Evolutionary conservation across 306 rosid genomes (phyloP).

Genomic region (Begonia masoniana): DNA sequence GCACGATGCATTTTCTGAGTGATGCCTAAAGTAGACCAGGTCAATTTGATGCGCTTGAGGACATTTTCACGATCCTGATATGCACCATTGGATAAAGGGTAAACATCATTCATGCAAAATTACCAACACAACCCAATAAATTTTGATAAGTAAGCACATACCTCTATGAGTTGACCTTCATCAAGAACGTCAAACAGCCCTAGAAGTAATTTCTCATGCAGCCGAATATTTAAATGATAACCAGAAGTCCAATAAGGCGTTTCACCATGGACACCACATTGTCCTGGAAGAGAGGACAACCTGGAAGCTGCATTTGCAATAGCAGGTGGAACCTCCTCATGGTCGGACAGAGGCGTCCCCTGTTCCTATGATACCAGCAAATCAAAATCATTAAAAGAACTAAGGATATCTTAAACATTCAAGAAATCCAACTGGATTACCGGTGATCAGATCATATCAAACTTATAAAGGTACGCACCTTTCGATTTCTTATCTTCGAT

Average conservation of each 20-base stretch:
- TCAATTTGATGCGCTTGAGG: slow-evolving; percentile 24
- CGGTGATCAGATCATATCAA: slow-evolving; percentile 2
- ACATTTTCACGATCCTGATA: slow-evolving; percentile 34
- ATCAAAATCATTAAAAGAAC: slow-evolving; percentile 3
- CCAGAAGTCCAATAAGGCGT: slow-evolving; percentile 33
- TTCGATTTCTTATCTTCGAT: slow-evolving; percentile 19
- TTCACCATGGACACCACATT: slow-evolving; percentile 20
- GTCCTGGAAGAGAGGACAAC: slow-evolving; percentile 32
- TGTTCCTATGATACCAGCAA: slow-evolving; percentile 18
- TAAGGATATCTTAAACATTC: background rate
- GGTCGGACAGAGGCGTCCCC: slow-evolving; percentile 32
- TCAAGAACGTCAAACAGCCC: slow-evolving; percentile 34
- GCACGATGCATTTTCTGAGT: slow-evolving; percentile 34
- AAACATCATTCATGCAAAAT: slow-evolving; percentile 8
- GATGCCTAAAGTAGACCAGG: slow-evolving; percentile 42
- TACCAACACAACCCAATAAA: background rate
- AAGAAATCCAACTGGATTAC: slow-evolving; percentile 3
- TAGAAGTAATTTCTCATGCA: slow-evolving; percentile 38
- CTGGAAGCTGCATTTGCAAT: slow-evolving; percentile 23
- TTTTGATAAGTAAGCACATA: slow-evolving; percentile 10
- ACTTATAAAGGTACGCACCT: slow-evolving; percentile 16
- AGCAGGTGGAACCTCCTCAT: slow-evolving; percentile 25
- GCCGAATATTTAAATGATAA: slow-evolving; percentile 35
- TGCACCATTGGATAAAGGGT: slow-evolving; percentile 1
- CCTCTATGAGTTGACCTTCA: slow-evolving; percentile 34